Conservation (phyloP, 2,329 filamentous ascomycete genomes). For the Calonectria fujianensis region DNA sequence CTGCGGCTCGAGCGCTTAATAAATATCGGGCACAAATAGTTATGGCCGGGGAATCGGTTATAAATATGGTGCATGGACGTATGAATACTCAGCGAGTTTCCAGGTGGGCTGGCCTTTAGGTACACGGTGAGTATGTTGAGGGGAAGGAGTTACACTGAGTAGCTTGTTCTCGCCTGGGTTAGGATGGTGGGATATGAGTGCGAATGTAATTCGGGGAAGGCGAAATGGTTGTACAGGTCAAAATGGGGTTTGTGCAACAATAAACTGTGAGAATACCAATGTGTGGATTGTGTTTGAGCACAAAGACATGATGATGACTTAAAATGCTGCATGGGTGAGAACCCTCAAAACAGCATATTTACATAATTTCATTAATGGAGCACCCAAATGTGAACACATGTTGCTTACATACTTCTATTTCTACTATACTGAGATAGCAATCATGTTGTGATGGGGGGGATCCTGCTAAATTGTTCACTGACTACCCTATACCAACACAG, state of each 20-base stretch:
- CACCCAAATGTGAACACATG: neutral
- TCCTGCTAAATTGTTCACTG: neutral
- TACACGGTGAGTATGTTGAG: slow-evolving; percentile 33
- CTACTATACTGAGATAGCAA: neutral
- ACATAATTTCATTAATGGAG: neutral
- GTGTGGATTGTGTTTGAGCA: neutral
- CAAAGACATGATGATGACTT: neutral
- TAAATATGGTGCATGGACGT: slow-evolving; percentile 39
- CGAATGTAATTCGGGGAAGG: neutral
- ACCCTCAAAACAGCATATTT: neutral
- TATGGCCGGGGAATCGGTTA: slow-evolving; percentile 8
- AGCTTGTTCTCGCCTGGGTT: neutral
- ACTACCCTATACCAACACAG: slow-evolving; percentile 1
- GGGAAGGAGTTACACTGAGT: slow-evolving; percentile 50
- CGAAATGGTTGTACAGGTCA: neutral
- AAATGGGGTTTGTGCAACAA: neutral
- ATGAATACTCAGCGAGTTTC: slow-evolving; percentile 49
- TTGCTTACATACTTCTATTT: neutral
- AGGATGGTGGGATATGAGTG: neutral
- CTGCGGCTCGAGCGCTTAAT: neutral
- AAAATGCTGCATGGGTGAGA: neutral
- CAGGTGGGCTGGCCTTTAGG: slow-evolving; percentile 48
- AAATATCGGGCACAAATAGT: neutral
- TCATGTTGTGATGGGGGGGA: neutral
- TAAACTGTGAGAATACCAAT: neutral